Conservation (phyloP, 2,329 filamentous ascomycete genomes). For the Epichloe sibirici region DNA sequence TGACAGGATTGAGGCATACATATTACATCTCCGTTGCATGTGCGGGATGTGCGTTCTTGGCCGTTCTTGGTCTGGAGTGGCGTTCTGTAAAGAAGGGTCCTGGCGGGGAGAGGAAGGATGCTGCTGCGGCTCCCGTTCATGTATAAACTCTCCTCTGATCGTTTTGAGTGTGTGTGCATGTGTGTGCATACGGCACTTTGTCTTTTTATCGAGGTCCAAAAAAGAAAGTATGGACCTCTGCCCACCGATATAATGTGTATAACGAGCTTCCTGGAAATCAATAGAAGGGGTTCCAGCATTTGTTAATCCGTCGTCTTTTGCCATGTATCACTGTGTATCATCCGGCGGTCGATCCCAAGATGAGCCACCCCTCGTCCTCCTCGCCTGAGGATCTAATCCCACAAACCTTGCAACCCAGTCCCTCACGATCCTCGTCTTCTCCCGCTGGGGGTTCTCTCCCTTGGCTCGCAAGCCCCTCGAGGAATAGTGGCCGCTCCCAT, state of each 20-base stretch:
- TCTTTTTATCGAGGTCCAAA: background rate
- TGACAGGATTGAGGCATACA: constrained; percentile 34
- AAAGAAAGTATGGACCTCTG: background rate
- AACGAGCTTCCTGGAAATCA: too few relatives aligned
- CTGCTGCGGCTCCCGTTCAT: constrained; percentile 12
- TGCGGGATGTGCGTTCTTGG: constrained; percentile 32
- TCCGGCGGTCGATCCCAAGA: constrained; percentile 29
- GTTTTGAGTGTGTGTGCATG: background rate
- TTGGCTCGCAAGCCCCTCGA: constrained; percentile 31
- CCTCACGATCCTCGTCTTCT: constrained; percentile 54
- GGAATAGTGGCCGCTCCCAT: constrained; percentile 42
- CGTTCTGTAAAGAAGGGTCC: constrained; percentile 38
- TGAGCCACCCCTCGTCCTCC: constrained; percentile 6
- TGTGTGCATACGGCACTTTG: background rate
- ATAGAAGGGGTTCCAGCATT: too few relatives aligned
- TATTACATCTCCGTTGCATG: constrained; percentile 41
- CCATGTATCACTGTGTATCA: constrained; percentile 22
- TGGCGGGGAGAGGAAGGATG: constrained; percentile 15
- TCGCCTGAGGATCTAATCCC: constrained; percentile 20
- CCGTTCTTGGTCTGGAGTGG: constrained; percentile 34
- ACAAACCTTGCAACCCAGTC: constrained; percentile 70
- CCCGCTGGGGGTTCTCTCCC: constrained; percentile 32
- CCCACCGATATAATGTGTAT: background rate
- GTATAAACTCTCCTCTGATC: background rate
- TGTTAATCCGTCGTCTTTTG: too few relatives aligned